Evolutionary conservation across 495 filamentous ascomycete species (phyloP), one percentile per base, ranked within the genome.

Genomic region (Chaetomium fimeti): DNA sequence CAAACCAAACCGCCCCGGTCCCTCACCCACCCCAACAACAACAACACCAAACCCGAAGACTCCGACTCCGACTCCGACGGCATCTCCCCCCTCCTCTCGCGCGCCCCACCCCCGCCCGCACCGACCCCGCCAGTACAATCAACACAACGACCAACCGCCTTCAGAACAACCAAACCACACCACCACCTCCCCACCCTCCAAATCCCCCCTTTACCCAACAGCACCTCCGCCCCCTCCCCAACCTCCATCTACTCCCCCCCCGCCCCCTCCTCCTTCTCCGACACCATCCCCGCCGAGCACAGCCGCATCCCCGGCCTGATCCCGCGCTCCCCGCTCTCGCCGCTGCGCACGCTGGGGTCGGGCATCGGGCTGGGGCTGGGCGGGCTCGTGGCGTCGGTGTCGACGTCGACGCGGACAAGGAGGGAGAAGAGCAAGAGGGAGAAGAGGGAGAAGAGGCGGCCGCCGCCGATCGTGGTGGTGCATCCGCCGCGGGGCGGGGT

Each of bases 11-110:
- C n/a, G 27, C 22, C 22, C 38, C 24, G 6, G 8, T 4, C 28
- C 3, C 3, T 32, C 18, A 16, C 32, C 54, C 4, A 3, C 52
- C 5, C 18, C 32, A 15, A 7, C 36, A 5, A 2, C 54, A 11
- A 22, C 20, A 7, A 20, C 29, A n/a, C 25, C 48, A 42, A 15
- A 49, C n/a, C 40, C 27, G 4, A 29, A 28, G 29, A 58, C 36
- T 8, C 55, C 24, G 18, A 71, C 66, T 62, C 63, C 64, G 66
- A 67, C 16, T 6, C 32, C 7, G 62, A 64, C n/a, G 60, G 62
- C 18, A 68, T 73, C 48, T 71, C 71, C 2, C 71, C 71, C 6
- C 57, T 73, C 13, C 53, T 73, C 54, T 69, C 72, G 3, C 56
- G 68, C 8, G 68, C 53, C 8, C 66, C 65, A 12, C 56, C 53